Conservation (phyloP, 2,329 filamentous ascomycete genomes). For the Dichotomopilus funicola region DNA sequence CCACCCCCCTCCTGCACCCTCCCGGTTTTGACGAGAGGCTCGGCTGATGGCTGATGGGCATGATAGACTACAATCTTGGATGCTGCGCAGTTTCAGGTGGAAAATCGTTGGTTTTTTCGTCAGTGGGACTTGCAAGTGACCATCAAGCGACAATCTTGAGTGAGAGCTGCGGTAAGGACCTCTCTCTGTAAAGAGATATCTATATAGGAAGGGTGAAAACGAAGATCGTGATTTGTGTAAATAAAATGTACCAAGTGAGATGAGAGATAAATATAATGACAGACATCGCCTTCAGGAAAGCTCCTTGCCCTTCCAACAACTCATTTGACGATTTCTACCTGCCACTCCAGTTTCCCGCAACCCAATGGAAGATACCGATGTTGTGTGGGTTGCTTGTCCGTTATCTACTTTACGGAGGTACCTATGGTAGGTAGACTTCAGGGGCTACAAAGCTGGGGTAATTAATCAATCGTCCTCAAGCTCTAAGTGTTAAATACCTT, state of each 20-base stretch:
- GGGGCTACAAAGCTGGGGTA: background rate
- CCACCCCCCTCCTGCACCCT: background rate
- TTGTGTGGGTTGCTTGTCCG: no score
- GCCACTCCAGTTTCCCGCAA: no score
- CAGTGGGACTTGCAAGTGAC: background rate
- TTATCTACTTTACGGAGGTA: no score
- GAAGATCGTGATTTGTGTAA: background rate
- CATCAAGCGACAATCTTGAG: background rate
- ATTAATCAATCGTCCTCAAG: no score
- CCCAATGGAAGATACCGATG: no score
- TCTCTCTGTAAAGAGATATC: background rate
- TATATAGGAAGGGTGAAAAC: background rate
- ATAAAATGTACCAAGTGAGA: background rate
- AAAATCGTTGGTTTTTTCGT: background rate
- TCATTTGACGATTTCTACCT: no score
- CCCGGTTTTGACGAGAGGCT: background rate
- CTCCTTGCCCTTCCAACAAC: background rate
- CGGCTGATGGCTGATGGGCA: background rate
- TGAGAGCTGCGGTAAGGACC: background rate
- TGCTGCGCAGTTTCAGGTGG: background rate
- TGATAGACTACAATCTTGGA: background rate
- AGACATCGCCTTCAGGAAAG: background rate
- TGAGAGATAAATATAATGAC: background rate
- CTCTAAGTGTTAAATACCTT: no score
- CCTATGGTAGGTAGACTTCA: background rate